Conservation (phyloP, 75 land plant genomes). For the Gnetum montanum region DNA sequence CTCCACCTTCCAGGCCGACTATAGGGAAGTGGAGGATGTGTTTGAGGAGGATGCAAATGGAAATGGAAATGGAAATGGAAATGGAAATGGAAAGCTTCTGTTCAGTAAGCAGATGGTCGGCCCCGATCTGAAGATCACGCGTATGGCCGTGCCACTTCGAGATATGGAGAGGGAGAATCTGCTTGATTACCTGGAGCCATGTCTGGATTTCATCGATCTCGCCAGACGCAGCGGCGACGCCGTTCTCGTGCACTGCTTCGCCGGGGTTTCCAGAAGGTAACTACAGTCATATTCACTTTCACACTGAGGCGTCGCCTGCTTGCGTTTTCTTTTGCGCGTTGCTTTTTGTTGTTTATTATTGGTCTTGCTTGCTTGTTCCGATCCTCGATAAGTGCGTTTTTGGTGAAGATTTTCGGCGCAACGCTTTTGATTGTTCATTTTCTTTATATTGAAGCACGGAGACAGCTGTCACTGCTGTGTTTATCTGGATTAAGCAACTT, state of each 20-base stretch:
- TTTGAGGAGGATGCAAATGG: conserved; percentile 7
- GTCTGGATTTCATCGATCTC: conserved; percentile 77
- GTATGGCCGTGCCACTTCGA: conserved; percentile 73
- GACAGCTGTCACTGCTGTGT: no score
- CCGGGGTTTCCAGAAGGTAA: conserved; percentile 96
- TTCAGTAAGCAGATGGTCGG: conserved; percentile 43
- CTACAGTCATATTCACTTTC: conserved; percentile 4
- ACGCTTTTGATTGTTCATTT: no score
- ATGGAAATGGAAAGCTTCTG: conserved; percentile 21
- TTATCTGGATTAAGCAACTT: no score
- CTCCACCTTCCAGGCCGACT: conserved; percentile 14
- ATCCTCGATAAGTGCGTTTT: conserved; percentile 1
- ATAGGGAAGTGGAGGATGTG: conserved; percentile 38
- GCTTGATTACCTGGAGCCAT: conserved; percentile 79
- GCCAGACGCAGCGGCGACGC: conserved; percentile 67
- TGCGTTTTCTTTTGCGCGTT: conserved; percentile 11
- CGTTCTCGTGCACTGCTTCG: conserved; percentile 91
- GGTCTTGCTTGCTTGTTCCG: not conserved
- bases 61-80: not conserved
- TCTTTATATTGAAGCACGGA: no score
- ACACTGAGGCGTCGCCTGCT: not conserved
- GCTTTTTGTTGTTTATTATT: not conserved
- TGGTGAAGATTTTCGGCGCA: not conserved
- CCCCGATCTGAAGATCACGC: conserved; percentile 41
- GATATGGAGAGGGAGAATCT: conserved; percentile 78